These are phyloP conservation scores for Colletotrichum higginsianum DNA, from an alignment of 2,329 filamentous ascomycete species.

Conservation along the genomic window DNA sequence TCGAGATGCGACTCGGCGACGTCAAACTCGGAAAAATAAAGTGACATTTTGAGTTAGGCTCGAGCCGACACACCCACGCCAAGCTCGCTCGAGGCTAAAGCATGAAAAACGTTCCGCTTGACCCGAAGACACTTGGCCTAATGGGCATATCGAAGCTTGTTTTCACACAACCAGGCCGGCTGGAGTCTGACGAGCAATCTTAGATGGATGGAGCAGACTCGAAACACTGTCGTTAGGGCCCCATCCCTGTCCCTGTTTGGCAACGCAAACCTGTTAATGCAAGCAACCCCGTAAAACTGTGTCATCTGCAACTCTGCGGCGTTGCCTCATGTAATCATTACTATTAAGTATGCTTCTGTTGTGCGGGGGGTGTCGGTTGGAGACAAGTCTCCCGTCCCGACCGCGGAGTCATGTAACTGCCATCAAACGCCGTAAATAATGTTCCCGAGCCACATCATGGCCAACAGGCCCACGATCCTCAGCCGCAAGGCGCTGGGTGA, in stretches of 20 bases:
- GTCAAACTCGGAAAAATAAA: slow-evolving; percentile 1
- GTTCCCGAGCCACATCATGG: slow-evolving; percentile 40
- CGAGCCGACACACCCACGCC: slow-evolving; percentile 17
- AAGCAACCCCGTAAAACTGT: background rate
- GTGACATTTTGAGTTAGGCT: slow-evolving; percentile 31
- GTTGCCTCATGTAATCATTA: slow-evolving; percentile 22
- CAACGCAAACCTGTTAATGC: slow-evolving; percentile 14
- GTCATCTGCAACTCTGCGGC: slow-evolving; percentile 19
- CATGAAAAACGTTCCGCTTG: slow-evolving; percentile 1
- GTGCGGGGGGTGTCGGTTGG: background rate
- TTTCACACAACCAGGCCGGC: slow-evolving; percentile 16
- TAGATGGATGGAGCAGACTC: slow-evolving; percentile 28
- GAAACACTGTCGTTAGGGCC: slow-evolving; percentile 19
- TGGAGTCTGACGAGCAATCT: background rate
- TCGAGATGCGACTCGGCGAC: background rate
- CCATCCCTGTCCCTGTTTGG: slow-evolving; percentile 28
- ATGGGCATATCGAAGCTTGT: slow-evolving; percentile 26
- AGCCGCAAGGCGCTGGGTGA: slow-evolving; percentile 11
- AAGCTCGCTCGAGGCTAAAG: slow-evolving; percentile 1
- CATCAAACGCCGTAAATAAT: slow-evolving; percentile 36
- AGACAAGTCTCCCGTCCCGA: background rate
- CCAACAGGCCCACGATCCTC: slow-evolving; percentile 30
- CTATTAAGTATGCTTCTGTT: slow-evolving; percentile 15
- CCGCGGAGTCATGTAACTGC: slow-evolving; percentile 5
- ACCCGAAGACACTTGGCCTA: slow-evolving; percentile 15